Evolutionary conservation across 2,329 filamentous ascomycete genomes (phyloP).

Genomic region (Nemania sp.): DNA sequence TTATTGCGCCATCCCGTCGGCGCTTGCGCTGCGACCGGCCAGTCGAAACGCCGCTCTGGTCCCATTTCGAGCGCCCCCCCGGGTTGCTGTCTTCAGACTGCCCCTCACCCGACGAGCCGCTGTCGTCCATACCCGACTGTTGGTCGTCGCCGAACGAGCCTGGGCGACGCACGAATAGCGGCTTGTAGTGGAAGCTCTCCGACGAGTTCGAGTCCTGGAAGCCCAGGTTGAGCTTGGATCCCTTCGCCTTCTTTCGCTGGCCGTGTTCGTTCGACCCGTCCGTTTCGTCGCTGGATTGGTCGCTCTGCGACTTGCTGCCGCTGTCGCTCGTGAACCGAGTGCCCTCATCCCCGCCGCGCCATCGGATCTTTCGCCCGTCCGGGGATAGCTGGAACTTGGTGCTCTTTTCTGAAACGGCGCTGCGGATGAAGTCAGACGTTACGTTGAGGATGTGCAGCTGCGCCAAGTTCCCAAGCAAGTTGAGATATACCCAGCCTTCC

Average conservation of each 20-base stretch:
- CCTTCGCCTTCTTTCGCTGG: slow-evolving; percentile 51
- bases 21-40: slow-evolving; percentile 56
- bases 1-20: slow-evolving; percentile 72
- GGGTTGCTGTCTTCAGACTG: slow-evolving; percentile 54
- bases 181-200: slow-evolving; percentile 66
- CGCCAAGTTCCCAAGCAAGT: slow-evolving; percentile 78
- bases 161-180: slow-evolving; percentile 58
- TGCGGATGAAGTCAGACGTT: slow-evolving; percentile 75
- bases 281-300: slow-evolving; percentile 55
- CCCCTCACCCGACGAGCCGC: slow-evolving; percentile 51
- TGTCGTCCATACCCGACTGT: slow-evolving; percentile 52
- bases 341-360: slow-evolving; percentile 70
- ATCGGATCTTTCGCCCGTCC: slow-evolving; percentile 79
- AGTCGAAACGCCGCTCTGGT: slow-evolving; percentile 43
- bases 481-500: slow-evolving; percentile 82
- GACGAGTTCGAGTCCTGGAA: slow-evolving; percentile 44
- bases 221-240: slow-evolving; percentile 47
- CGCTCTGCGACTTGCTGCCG: slow-evolving; percentile 52
- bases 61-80: slow-evolving; percentile 51
- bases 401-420: slow-evolving; percentile 71
- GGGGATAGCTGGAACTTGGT: slow-evolving; percentile 76
- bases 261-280: slow-evolving; percentile 49
- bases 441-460: slow-evolving; percentile 87
- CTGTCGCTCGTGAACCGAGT: slow-evolving; percentile 70
- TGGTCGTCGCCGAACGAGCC: slow-evolving; percentile 51